Evolutionary conservation across 306 rosid genomes (phyloP).

Genomic region (Rosa persica): DNA sequence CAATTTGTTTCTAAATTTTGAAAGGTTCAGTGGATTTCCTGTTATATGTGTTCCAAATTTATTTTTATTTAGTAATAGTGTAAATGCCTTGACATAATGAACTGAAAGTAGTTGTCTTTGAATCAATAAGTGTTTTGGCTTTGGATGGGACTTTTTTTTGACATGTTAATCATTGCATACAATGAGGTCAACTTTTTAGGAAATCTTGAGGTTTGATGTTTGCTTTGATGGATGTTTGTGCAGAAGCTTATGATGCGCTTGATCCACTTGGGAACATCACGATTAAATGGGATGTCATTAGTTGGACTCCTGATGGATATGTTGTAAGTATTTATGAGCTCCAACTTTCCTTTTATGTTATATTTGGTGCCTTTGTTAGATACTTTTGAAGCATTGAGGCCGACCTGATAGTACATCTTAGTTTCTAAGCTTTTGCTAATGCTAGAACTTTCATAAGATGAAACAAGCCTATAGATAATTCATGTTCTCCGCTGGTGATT

Average conservation of each 20-base stretch:
- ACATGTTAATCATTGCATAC: background rate
- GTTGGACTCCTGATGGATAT: conserved; percentile 95
- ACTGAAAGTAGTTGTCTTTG: background rate
- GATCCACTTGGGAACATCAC: conserved; percentile 93
- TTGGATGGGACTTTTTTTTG: background rate
- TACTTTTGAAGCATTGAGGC: background rate
- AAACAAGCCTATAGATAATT: background rate
- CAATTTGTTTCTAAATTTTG: background rate
- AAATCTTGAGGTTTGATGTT: conserved; percentile 15
- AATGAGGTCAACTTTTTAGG: background rate
- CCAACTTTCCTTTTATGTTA: conserved; percentile 18
- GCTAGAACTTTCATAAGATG: background rate
- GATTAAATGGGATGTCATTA: conserved; percentile 85
- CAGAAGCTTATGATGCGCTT: conserved; percentile 90
- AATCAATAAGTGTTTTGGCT: background rate
- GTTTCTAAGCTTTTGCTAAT: conserved; percentile 9
- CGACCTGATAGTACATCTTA: background rate
- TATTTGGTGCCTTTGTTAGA: background rate
- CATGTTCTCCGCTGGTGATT: background rate
- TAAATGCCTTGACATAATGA: background rate
- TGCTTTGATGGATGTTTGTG: conserved; percentile 26
- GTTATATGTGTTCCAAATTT: background rate
- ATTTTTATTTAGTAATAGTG: background rate
- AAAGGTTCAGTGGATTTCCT: background rate
- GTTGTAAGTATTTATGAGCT: conserved; percentile 55